These are phyloP conservation scores for Mercurialis annua DNA, from an alignment of 345 rosid genomes.

Conservation along the genomic window DNA sequence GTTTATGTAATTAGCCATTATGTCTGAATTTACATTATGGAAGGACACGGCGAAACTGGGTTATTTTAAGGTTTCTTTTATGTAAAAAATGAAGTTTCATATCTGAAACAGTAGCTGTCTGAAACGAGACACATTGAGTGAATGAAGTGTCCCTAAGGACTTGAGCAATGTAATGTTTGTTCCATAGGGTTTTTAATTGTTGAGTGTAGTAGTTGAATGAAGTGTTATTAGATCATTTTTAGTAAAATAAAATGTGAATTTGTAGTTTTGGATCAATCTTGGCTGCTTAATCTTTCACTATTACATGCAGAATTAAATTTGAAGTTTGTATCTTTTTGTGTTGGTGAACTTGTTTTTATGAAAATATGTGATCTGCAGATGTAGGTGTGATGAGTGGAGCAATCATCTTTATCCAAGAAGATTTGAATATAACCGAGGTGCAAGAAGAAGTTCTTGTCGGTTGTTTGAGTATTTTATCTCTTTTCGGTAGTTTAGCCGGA, in stretches of 20 bases:
- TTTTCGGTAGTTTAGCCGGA: slow-evolving; percentile 82
- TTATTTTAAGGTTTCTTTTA: too few relatives aligned
- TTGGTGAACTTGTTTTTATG: too few relatives aligned
- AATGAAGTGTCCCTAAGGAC: too few relatives aligned
- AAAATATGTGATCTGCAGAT: slow-evolving; percentile 42
- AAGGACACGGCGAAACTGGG: too few relatives aligned
- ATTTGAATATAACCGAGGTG: slow-evolving; percentile 70
- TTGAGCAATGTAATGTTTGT: not conserved
- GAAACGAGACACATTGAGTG: too few relatives aligned
- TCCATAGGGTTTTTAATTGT: not conserved
- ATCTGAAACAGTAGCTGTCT: too few relatives aligned
- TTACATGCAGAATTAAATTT: slow-evolving; percentile 2
- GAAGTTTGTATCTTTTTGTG: not conserved
- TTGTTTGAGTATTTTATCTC: slow-evolving; percentile 67
- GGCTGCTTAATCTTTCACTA: not conserved
- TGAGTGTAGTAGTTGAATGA: not conserved
- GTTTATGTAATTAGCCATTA: not conserved
- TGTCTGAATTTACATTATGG: not conserved
- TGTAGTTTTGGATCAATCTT: not conserved
- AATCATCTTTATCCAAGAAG: slow-evolving; percentile 78
- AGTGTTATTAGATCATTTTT: not conserved
- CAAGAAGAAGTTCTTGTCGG: slow-evolving; percentile 81
- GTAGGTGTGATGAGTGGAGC: slow-evolving; percentile 98
- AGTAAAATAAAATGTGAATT: not conserved
- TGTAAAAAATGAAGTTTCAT: too few relatives aligned